Percentiles rank a stretch among this genome's conserved stretches.
Conservation (phyloP, 345 rosid genomes). For the Mallotus nudiflorus region DNA sequence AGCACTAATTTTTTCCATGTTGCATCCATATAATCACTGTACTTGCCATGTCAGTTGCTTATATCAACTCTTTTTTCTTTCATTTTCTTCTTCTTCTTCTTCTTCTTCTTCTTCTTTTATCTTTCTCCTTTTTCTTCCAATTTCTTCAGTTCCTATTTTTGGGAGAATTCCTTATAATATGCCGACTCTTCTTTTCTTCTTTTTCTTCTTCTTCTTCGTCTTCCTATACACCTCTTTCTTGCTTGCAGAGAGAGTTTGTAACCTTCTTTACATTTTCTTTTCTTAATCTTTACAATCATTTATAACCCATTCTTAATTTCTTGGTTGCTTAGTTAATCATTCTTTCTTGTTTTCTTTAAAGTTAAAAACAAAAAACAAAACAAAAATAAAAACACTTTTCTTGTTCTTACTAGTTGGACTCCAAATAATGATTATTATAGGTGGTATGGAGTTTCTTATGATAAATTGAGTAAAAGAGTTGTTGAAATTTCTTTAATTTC, state of each 20-base stretch:
- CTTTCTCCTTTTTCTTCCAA: no score
- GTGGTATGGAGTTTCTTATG: conserved; percentile 56
- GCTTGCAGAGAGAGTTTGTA: no score
- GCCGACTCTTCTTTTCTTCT: conserved; percentile 43
- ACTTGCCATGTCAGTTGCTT: no score
- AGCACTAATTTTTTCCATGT: no score
- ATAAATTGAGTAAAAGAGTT: conserved; percentile 34
- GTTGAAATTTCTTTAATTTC: no score
- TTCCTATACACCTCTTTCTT: not conserved
- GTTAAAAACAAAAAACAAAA: not conserved
- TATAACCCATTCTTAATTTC: no score
- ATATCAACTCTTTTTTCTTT: no score
- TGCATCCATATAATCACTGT: no score
- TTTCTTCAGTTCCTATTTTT: no score
- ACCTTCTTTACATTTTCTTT: not conserved
- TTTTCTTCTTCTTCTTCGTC: not conserved
- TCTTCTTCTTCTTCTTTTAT: no score
- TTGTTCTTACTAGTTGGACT: conserved; percentile 48
- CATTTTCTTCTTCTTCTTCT: no score
- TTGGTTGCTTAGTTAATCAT: not conserved
- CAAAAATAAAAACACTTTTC: conserved; percentile 40
- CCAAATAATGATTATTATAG: conserved; percentile 30
- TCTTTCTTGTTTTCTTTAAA: not conserved
- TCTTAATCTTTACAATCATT: not conserved
- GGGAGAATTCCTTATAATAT: no score